Base-by-base conservation (phyloP, 1,284 basidiomycete species). In the Tausonia pullulans region DNA sequence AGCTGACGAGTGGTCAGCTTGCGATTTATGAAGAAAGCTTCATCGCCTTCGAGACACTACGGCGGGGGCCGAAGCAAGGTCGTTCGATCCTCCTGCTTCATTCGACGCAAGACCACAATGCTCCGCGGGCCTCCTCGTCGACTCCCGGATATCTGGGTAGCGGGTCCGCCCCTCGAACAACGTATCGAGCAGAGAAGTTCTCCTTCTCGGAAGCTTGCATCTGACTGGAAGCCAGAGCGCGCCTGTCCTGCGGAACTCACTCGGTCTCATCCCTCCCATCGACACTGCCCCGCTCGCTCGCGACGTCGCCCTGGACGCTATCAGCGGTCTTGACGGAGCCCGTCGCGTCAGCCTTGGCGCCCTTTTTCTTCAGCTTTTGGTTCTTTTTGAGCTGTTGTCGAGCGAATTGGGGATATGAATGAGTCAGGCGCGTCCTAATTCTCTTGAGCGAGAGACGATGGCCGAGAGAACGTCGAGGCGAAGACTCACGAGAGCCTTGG, bases 291-390 rank as follows among this genome's bases (percentile, higher is more conserved):
- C 61, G 14, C 46, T 53, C 54, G 40, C 61, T 62, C 7, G 55
- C n/a, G 8, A 56, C 55, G 39, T 62, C 61, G 27, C 14, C 46
- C 5, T 56, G 45, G 13, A 55, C 56, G 3, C 52, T 51, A 6
- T 51, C 13, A 8, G 60, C 52, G 10, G 61, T 48, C 1, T 45
- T 53, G n/a, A 45, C 16, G 14, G 55, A 57, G n/a, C 13, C 14
- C 7, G 60, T 44, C 13, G 54, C 45, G 13, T 48, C 60, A 10
- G 43, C 51, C 50, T 61, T 61, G 11, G 40, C 41, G 27, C 51
- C 60, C 50, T 61, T 61, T 41, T 62, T 62, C 8, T 52, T 53
- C n/a, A 48, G 48, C 61, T 56, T 62, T 14, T 62, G 43, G 9
- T 49, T 55, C 53, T 55, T 45, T 11, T 57, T 56, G 39, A 62